phyloP scores from a whole-genome alignment of 345 rosid species.

The thale cress (Arabidopsis thaliana) region TAIR10.1 NC_003075.7:9705001-9705500 shows the following conservation, averaged over 20 bases:
- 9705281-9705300: background rate
- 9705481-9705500: background rate
- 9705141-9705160: slow-evolving; percentile 90
- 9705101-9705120: slow-evolving; percentile 86
- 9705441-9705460: slow-evolving; percentile 49
- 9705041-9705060: background rate
- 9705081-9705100: background rate
- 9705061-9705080: slow-evolving; percentile 13
- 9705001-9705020: background rate
- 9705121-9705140: slow-evolving; percentile 73
- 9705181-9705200: slow-evolving; percentile 86
- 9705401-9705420: slow-evolving; percentile 58
- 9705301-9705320: slow-evolving; percentile 73
- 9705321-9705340: slow-evolving; percentile 91
- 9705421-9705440: slow-evolving; percentile 44
- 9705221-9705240: slow-evolving; percentile 36
- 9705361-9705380: slow-evolving; percentile 55
- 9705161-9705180: slow-evolving; percentile 93
- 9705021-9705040: background rate
- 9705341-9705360: slow-evolving; percentile 56
- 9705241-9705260: background rate
- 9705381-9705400: slow-evolving; percentile 50
- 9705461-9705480: slow-evolving; percentile 46
- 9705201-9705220: slow-evolving; percentile 93
- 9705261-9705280: background rate